These are phyloP conservation scores for Setaria italica DNA, from an alignment of 202 grass and related monocot species.

Conservation along the genomic window DNA sequence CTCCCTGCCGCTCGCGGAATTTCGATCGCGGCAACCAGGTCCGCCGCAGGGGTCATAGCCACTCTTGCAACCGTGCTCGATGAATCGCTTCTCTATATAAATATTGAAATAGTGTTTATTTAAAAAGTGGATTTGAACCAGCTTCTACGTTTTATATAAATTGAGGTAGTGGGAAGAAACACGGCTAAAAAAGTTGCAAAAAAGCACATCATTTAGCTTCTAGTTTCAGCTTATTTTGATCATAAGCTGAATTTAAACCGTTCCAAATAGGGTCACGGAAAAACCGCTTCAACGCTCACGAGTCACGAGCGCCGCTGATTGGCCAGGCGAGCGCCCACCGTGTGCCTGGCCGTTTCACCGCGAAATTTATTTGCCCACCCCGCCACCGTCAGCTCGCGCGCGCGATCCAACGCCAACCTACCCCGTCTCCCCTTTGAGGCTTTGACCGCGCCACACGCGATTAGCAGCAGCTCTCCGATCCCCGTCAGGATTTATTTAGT, in stretches of 20 bases:
- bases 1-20: background rate
- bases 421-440: background rate
- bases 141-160: too few species aligned
- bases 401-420: constrained; percentile 1
- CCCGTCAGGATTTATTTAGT: constrained; percentile 10
- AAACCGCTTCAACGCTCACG: background rate
- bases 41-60: background rate
- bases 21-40: constrained; percentile 13
- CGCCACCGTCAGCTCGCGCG: constrained; percentile 12
- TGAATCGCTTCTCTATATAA: too few species aligned
- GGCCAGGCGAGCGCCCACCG: too few species aligned
- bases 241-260: too few species aligned
- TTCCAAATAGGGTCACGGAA: background rate
- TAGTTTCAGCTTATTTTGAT: too few species aligned
- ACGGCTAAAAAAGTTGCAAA: too few species aligned
- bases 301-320: too few species aligned
- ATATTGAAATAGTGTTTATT: too few species aligned
- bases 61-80: too few species aligned
- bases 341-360: background rate
- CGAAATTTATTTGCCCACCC: background rate
- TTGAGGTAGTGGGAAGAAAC: too few species aligned
- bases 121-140: too few species aligned
- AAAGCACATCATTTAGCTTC: too few species aligned
- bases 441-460: constrained; percentile 44
- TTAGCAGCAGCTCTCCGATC: constrained; percentile 4